Percentiles rank a stretch among this genome's conserved stretches.
Evolutionary conservation across 2,329 filamentous ascomycete species (phyloP).

Genomic region (Truncatella angustata): DNA sequence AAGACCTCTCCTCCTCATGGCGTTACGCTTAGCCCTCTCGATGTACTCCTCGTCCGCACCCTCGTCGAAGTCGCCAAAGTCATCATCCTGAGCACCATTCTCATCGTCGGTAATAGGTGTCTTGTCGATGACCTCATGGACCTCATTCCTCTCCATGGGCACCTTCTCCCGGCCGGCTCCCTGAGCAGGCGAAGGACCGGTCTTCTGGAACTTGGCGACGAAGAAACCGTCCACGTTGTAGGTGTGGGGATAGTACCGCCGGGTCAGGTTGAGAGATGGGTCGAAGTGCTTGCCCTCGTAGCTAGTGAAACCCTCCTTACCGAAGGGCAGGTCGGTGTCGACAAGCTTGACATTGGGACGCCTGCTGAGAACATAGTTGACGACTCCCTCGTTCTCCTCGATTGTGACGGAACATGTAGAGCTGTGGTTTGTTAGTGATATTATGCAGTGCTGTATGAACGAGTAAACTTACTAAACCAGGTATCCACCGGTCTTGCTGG

Average conservation of each 20-base stretch:
- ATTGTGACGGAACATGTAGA: conserved; percentile 94
- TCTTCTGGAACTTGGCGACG: conserved; percentile 96
- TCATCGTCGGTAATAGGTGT: conserved; percentile 58
- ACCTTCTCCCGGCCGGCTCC: conserved; percentile 19
- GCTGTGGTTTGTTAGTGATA: conserved; percentile 15
- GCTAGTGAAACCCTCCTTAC: conserved; percentile 86
- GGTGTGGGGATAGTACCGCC: conserved; percentile 84
- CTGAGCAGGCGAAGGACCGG: conserved; percentile 65
- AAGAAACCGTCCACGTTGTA: conserved; percentile 97
- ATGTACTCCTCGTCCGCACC: conserved; percentile 71
- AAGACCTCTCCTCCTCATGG: conserved; percentile 70
- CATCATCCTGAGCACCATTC: conserved; percentile 43
- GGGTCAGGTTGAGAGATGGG: conserved; percentile 75
- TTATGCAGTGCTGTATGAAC: no score
- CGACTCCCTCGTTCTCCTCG: conserved; percentile 89
- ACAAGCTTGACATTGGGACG: conserved; percentile 93
- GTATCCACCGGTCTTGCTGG: conserved; percentile 89
- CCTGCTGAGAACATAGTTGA: conserved; percentile 88
- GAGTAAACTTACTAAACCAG: conserved; percentile 66
- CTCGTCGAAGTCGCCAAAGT: conserved; percentile 73
- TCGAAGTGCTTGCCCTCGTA: conserved; percentile 93
- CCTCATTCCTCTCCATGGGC: conserved; percentile 18
- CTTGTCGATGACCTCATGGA: conserved; percentile 60
- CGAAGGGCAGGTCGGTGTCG: conserved; percentile 85
- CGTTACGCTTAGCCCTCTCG: conserved; percentile 69